These are phyloP conservation scores for Collariella sp. DNA, from an alignment of 495 filamentous ascomycete species.

Conservation along the genomic window DNA sequence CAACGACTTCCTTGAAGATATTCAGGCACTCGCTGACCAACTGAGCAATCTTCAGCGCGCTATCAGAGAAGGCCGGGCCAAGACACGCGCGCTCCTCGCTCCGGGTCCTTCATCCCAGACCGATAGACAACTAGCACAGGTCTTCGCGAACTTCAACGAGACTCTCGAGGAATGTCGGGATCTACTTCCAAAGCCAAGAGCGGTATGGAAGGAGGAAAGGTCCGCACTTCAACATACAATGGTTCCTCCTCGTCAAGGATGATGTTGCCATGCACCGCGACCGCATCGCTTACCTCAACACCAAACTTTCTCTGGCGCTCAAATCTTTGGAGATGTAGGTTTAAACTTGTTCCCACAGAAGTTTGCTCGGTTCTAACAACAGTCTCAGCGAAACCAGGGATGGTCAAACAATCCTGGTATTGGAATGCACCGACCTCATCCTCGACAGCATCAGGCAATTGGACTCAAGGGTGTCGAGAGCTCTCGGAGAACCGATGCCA, in stretches of 20 bases:
- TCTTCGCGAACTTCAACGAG: constrained; percentile 3
- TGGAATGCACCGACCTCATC: neutral
- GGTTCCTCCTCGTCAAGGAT: constrained; percentile 13
- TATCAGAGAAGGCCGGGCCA: neutral
- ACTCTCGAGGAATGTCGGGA: constrained; percentile 8
- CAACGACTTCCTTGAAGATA: constrained; percentile 4
- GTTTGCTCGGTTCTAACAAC: neutral
- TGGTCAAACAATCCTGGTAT: neutral
- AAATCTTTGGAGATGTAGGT: constrained; percentile 6
- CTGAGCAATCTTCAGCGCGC: neutral
- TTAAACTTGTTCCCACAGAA: neutral
- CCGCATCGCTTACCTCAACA: constrained; percentile 12
- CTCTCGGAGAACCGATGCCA: neutral
- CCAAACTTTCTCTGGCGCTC: constrained; percentile 7
- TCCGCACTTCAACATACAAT: constrained; percentile 8
- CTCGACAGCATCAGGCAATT: neutral
- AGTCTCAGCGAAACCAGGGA: neutral
- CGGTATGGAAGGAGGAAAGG: neutral
- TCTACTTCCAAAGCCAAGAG: neutral
- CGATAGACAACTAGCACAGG: neutral
- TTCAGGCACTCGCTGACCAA: neutral
- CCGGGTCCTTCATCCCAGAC: neutral
- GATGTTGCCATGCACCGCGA: constrained; percentile 13
- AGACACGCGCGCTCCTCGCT: neutral
- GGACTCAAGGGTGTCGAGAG: neutral